These are phyloP conservation scores for Trypanosoma brucei DNA, from an alignment of 208 protist genomes.

Conservation along the genomic window DNA sequence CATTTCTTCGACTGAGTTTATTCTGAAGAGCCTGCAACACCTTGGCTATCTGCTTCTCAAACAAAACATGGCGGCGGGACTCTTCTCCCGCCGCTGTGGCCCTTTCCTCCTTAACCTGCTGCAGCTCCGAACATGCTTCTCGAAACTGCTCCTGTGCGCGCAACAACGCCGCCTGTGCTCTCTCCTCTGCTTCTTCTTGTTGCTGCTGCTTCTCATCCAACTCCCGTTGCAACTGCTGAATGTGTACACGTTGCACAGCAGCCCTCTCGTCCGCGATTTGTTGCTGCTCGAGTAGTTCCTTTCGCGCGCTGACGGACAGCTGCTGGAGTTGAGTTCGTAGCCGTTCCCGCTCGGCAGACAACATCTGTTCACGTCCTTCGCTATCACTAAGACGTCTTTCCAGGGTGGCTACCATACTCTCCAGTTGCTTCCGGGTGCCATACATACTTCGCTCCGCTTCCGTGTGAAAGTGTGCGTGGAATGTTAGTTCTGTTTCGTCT, in stretches of 20 bases:
- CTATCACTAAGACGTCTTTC: neutral
- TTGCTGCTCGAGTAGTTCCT: conserved; percentile 64
- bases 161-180: neutral
- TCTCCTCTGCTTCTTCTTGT: conserved; percentile 5
- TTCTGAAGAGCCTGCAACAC: neutral
- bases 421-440: neutral
- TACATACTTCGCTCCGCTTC: no score
- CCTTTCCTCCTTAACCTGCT: conserved; percentile 6
- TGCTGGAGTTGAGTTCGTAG: conserved; percentile 21
- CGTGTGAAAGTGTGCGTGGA: no score
- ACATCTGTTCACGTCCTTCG: neutral
- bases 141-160: conserved; percentile 6
- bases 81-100: conserved; percentile 1
- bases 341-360: conserved; percentile 19
- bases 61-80: neutral
- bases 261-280: conserved; percentile 31
- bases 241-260: conserved; percentile 16
- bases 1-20: conserved; percentile 2
- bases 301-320: conserved; percentile 19
- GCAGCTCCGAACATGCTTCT: conserved; percentile 5
- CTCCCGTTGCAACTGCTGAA: conserved; percentile 15
- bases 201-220: conserved; percentile 5
- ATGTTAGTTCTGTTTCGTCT: conserved; percentile 3
- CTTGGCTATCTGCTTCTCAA: neutral
- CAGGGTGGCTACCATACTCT: conserved; percentile 1